A percentile compares a stretch with the other conserved stretches of the same genome.
phyloP scores from a whole-genome alignment of 345 rosid genomes.

The Eucalyptus virginea region DNA sequence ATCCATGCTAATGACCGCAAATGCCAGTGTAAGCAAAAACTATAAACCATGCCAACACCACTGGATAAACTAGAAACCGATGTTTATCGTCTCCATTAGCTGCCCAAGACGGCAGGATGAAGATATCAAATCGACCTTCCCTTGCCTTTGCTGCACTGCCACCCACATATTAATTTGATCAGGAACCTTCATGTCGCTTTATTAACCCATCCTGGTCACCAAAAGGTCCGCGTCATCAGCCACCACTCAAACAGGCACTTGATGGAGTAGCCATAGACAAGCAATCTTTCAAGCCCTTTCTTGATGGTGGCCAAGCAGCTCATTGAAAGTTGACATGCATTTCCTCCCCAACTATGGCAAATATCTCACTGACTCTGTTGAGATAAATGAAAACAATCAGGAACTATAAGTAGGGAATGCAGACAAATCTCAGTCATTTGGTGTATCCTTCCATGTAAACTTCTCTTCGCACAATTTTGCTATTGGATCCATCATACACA shows the following conservation, averaged over 20 bases:
- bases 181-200: not conserved
- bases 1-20: not conserved
- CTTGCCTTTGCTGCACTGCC: not conserved
- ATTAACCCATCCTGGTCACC: not conserved
- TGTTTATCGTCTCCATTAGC: not conserved
- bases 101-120: not conserved
- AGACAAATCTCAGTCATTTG: not conserved
- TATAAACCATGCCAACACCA: not conserved
- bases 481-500: not conserved
- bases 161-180: not conserved
- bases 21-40: not conserved
- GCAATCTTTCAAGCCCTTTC: not conserved
- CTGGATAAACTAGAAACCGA: not conserved
- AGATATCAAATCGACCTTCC: not conserved
- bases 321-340: constrained; percentile 28
- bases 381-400: not conserved
- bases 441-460: not conserved
- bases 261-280: not conserved
- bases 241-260: not conserved
- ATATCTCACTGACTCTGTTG: constrained; percentile 58
- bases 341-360: constrained; percentile 52
- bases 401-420: not conserved
- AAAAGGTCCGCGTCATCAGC: not conserved
- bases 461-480: not conserved
- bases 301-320: not conserved